Base-by-base conservation (phyloP, 345 rosid genomes). In the Salix caprea region DNA sequence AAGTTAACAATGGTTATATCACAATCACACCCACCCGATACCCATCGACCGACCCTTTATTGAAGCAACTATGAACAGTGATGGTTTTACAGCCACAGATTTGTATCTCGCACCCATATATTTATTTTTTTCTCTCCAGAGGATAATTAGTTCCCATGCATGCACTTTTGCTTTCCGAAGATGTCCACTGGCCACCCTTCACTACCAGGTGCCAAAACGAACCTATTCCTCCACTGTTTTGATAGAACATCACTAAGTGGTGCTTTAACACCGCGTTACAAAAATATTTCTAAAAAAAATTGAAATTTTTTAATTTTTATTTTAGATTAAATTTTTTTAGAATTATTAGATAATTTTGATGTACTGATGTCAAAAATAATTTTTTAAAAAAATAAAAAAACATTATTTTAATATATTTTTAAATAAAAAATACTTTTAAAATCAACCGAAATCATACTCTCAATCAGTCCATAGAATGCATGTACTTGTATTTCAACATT, bases 81-180 rank as follows among this genome's bases (percentile, higher is more conserved):
- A n/a, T 9, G 70, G 28, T 5, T 65, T 72, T 52, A 50, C 7
- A 66, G 28, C 82, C 78, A 62, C 74, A 67, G 58, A 60, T 58
- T 60, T 2, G 11, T 5, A 39, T 18, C 21, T 50, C 30, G 28
- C 2, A 6, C 26, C 28, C n/a, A 13, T 39, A 6, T 69, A 11
- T 26, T 46, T 39, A 6, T 46, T n/a, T 26, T 26, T 46, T 6
- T 23, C 4, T 44, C 14, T 24, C 21, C 0, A 2, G 5, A 13
- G 34, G 5, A 28, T 5, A 1, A 8, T n/a, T 21, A 0, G 16
- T 11, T 50, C 3, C 37, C 8, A 2, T 7, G 62, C 8, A 2
- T 7, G 62, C n/a, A 36, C 72, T 54, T 39, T 40, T 19, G 36
- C 72, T 34, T 70, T 64, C 5, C 39, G 65, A 52, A 69, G 44